A percentile compares a stretch with the other conserved stretches of the same genome.
Evolutionary conservation across 345 rosid species (phyloP).

Genomic region (Kernera saxatilis): DNA sequence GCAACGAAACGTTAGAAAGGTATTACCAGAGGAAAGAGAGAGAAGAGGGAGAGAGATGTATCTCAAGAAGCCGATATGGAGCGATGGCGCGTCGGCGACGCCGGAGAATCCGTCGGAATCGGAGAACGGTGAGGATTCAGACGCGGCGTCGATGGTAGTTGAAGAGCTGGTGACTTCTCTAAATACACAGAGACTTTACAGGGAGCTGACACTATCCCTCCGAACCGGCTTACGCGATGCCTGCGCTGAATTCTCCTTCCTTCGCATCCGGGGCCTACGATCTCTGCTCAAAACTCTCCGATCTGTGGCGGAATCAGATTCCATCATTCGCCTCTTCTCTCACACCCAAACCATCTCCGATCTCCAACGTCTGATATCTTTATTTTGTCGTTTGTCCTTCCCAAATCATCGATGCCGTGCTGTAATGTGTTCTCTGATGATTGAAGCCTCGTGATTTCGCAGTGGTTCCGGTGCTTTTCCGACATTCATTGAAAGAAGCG

Average conservation of each 20-base stretch:
- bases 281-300: slow-evolving; percentile 79
- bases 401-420: background rate
- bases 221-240: slow-evolving; percentile 81
- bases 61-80: slow-evolving; percentile 59
- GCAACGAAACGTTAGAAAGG: background rate
- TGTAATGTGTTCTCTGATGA: slow-evolving; percentile 14
- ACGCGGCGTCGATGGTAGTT: slow-evolving; percentile 50
- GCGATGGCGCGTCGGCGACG: slow-evolving; percentile 32
- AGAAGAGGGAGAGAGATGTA: slow-evolving; percentile 31
- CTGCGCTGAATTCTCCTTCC: slow-evolving; percentile 89
- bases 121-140: slow-evolving; percentile 16
- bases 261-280: slow-evolving; percentile 83
- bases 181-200: slow-evolving; percentile 54
- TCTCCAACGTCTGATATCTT: slow-evolving; percentile 55
- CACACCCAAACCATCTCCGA: slow-evolving; percentile 73
- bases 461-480: slow-evolving; percentile 85
- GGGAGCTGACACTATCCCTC: slow-evolving; percentile 90
- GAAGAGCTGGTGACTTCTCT: slow-evolving; percentile 68
- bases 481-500: slow-evolving; percentile 58
- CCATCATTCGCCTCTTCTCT: slow-evolving; percentile 58
- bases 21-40: background rate
- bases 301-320: slow-evolving; percentile 67
- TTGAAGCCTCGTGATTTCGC: slow-evolving; percentile 3
- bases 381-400: background rate
- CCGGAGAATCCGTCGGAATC: slow-evolving; percentile 24